Evolutionary conservation across 352 stramenopile genomes (phyloP).

Genomic region (Phytopythium mirpurense): DNA sequence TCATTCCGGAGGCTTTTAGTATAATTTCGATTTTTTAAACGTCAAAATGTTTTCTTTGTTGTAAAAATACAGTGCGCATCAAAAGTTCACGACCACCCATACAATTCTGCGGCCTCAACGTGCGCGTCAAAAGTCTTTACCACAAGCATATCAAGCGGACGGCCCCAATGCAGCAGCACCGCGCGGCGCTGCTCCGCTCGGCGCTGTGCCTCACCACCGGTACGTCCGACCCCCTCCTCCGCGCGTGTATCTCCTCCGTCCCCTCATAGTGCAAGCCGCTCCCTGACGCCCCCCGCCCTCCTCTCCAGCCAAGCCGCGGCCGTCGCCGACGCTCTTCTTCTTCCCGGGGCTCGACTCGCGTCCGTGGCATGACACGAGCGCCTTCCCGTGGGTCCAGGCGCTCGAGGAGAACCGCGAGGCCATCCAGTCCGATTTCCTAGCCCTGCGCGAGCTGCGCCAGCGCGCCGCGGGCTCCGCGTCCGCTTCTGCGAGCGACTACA

Average conservation of each 20-base stretch:
- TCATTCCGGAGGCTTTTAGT: too few relatives aligned
- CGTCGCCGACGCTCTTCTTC: conserved; percentile 75
- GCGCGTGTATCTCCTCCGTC: too few relatives aligned
- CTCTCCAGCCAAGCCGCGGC: conserved; percentile 55
- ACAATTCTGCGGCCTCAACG: too few relatives aligned
- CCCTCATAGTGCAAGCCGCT: too few relatives aligned
- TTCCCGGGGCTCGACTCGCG: conserved; percentile 65
- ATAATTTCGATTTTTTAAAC: too few relatives aligned
- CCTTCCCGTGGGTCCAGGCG: conserved; percentile 51
- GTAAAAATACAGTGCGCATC: too few relatives aligned
- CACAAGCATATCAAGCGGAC: too few relatives aligned
- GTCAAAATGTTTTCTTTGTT: too few relatives aligned
- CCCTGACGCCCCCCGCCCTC: too few relatives aligned
- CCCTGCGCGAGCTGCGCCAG: conserved; percentile 30
- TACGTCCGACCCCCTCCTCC: conserved; percentile 10
- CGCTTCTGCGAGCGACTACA: conserved; percentile 55
- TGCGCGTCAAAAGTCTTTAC: too few relatives aligned
- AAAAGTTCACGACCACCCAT: too few relatives aligned
- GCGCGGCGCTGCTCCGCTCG: conserved; percentile 62
- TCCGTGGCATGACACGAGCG: conserved; percentile 50
- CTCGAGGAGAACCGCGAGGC: conserved; percentile 54
- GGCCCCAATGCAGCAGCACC: conserved; percentile 35
- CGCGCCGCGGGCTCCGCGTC: background rate
- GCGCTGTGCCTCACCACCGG: conserved; percentile 75
- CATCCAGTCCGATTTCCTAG: conserved; percentile 61